Conservation (phyloP, 192 early-diverging fungal genomes). For the Gonapodya sp. region DNA sequence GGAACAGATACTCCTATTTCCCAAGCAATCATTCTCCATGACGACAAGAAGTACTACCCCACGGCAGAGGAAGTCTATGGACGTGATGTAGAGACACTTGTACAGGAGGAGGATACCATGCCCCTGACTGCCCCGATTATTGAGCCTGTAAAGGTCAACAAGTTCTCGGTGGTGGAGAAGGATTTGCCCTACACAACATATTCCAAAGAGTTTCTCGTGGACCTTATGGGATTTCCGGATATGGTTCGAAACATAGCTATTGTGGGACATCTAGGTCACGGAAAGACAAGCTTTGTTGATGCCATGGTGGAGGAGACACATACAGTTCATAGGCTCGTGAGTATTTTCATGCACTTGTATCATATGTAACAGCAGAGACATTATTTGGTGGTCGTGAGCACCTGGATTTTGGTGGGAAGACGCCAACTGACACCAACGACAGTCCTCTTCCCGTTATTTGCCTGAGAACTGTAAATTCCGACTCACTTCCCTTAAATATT, state of each 20-base stretch:
- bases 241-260: conserved; percentile 82
- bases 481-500: too few species aligned
- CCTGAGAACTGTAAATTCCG: background rate
- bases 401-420: background rate
- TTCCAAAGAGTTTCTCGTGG: conserved; percentile 82
- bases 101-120: conserved; percentile 97
- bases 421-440: conserved; percentile 3
- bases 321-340: conserved; percentile 20
- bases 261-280: conserved; percentile 94
- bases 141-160: conserved; percentile 75
- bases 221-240: conserved; percentile 67
- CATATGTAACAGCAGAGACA: too few species aligned
- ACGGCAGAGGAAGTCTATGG: conserved; percentile 96
- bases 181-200: conserved; percentile 74
- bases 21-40: conserved; percentile 81
- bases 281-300: conserved; percentile 91
- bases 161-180: conserved; percentile 77
- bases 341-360: background rate
- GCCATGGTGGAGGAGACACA: conserved; percentile 87
- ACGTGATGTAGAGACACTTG: conserved; percentile 83
- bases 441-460: background rate
- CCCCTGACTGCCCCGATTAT: conserved; percentile 90
- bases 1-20: conserved; percentile 46
- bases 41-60: conserved; percentile 98
- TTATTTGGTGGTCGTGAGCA: background rate